A percentile compares a stretch with the other conserved stretches of the same genome.
These are phyloP conservation scores for Abortiporus biennis DNA, from an alignment of 1,284 basidiomycete species.

Conservation along the genomic window DNA sequence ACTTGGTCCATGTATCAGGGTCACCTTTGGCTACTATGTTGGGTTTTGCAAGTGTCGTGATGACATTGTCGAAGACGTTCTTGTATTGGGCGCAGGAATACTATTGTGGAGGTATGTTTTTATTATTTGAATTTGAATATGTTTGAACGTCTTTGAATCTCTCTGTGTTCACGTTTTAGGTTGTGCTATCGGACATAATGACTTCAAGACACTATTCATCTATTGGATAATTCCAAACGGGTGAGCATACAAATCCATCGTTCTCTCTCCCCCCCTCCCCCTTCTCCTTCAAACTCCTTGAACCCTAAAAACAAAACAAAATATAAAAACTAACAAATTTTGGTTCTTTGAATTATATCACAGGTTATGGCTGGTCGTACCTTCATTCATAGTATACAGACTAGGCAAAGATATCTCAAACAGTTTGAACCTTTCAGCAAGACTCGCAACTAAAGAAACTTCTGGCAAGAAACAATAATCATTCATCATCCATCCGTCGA, in stretches of 20 bases:
- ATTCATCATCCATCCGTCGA: too few relatives aligned
- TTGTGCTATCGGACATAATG: constrained; percentile 77
- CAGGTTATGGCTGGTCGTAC: constrained; percentile 72
- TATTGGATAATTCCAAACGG: constrained; percentile 78
- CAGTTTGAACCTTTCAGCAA: constrained; percentile 35
- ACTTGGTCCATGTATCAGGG: constrained; percentile 56
- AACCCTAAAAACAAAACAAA: too few relatives aligned
- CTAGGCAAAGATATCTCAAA: constrained; percentile 52
- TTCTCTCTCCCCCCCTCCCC: background rate
- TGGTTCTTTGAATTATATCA: background rate
- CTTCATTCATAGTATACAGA: constrained; percentile 46
- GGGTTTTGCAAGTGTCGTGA: constrained; percentile 64
- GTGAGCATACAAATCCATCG: constrained; percentile 40
- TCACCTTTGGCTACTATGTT: constrained; percentile 66
- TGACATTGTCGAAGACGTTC: constrained; percentile 83
- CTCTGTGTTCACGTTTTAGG: constrained; percentile 16
- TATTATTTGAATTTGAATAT: background rate
- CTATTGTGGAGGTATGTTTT: constrained; percentile 40
- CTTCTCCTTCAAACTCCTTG: too few relatives aligned
- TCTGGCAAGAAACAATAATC: constrained; percentile 21
- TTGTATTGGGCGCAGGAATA: constrained; percentile 81
- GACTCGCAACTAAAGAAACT: constrained; percentile 18
- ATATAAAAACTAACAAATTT: background rate
- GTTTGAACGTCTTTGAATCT: background rate
- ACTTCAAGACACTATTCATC: constrained; percentile 41